Percentiles rank a stretch among this genome's conserved stretches.
Conservation (phyloP, 2,329 filamentous ascomycete species). For the Trichoderma guizhouense region DNA sequence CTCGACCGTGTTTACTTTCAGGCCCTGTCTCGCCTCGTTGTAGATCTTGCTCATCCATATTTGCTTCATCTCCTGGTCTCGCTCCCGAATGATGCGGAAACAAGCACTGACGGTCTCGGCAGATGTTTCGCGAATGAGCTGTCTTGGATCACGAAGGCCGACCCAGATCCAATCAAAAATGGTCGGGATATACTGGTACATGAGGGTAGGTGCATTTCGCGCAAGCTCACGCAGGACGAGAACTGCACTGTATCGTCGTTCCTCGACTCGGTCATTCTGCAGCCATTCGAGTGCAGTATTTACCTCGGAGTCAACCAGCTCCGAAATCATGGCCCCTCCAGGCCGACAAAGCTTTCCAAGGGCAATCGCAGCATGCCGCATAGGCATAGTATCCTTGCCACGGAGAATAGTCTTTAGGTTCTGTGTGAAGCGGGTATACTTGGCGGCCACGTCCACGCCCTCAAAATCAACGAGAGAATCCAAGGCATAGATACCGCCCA, state of each 20-base stretch:
- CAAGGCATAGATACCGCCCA: slow-evolving; percentile 88
- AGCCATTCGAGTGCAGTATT: slow-evolving; percentile 96
- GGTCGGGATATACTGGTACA: slow-evolving; percentile 93
- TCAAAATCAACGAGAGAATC: slow-evolving; percentile 95
- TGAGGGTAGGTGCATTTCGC: slow-evolving; percentile 87
- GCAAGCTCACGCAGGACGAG: slow-evolving; percentile 87
- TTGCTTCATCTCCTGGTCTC: slow-evolving; percentile 83
- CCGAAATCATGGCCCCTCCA: slow-evolving; percentile 88
- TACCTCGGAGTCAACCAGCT: slow-evolving; percentile 94
- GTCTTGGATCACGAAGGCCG: slow-evolving; percentile 81
- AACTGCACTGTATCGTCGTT: slow-evolving; percentile 87
- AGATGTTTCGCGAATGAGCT: slow-evolving; percentile 87
- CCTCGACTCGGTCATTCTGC: slow-evolving; percentile 90
- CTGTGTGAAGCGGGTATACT: slow-evolving; percentile 90
- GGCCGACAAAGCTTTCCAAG: slow-evolving; percentile 88
- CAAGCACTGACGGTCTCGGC: slow-evolving; percentile 92
- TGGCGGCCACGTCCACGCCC: slow-evolving; percentile 86
- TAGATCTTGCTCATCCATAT: slow-evolving; percentile 91
- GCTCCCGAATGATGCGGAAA: slow-evolving; percentile 91
- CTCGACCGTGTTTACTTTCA: slow-evolving; percentile 78
- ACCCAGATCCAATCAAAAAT: slow-evolving; percentile 97
- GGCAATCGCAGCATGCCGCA: slow-evolving; percentile 85
- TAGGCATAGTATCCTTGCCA: slow-evolving; percentile 85
- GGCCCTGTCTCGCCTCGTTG: slow-evolving; percentile 74
- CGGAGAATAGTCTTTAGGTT: slow-evolving; percentile 84